Conservation (phyloP, 148 eudicot species). For the Fallopia convolvulus region DNA sequence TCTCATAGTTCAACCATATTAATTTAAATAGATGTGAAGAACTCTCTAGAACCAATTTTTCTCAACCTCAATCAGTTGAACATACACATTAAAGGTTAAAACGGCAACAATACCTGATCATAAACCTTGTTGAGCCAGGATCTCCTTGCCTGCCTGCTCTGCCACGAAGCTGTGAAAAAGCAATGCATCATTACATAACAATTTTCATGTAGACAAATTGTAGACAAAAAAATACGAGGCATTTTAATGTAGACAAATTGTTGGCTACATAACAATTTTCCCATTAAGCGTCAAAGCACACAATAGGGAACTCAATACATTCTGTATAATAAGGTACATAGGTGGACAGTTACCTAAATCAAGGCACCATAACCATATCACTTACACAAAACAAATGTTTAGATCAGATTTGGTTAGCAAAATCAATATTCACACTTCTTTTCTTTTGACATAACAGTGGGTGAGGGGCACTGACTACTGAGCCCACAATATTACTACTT, state of each 20-base stretch:
- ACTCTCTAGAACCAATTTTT: not conserved
- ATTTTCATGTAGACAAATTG: not conserved
- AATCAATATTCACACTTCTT: not conserved
- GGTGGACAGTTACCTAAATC: not conserved
- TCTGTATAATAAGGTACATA: not conserved
- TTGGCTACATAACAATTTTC: not conserved
- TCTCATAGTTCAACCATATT: not conserved
- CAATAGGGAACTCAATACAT: not conserved
- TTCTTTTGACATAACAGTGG: not conserved
- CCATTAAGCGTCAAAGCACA: not conserved
- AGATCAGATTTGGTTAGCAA: not conserved
- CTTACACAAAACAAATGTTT: not conserved
- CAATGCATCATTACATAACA: not conserved
- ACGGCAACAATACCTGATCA: constrained; percentile 62
- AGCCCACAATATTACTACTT: not conserved
- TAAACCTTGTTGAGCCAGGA: constrained; percentile 96
- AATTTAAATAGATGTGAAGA: not conserved
- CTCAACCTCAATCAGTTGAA: not conserved
- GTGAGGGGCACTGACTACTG: not conserved
- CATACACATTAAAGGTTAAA: not conserved
- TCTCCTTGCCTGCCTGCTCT: constrained; percentile 99
- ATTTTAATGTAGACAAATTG: not conserved
- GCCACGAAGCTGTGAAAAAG: constrained; percentile 75
- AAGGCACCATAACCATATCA: not conserved
- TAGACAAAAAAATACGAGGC: not conserved